Conservation (phyloP, 441 rosid genomes). For the Populus trichocarpa region DNA sequence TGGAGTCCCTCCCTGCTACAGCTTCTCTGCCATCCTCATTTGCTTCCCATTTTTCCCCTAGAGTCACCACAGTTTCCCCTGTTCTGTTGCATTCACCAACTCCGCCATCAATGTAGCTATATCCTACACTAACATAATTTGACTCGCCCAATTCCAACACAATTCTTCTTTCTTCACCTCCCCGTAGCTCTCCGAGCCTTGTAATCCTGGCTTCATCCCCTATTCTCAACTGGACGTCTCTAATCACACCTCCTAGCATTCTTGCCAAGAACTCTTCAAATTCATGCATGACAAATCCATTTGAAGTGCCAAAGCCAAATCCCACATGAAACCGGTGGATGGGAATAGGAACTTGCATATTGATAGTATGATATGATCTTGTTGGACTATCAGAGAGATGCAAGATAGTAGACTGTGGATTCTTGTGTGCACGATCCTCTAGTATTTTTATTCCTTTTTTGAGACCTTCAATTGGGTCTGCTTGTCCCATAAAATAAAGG, state of each 20-base stretch:
- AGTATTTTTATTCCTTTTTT: constrained; percentile 71
- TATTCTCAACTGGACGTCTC: constrained; percentile 63
- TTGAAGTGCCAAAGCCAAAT: constrained; percentile 61
- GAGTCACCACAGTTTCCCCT: constrained; percentile 51
- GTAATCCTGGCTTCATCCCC: constrained; percentile 53
- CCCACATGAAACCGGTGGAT: constrained; percentile 74
- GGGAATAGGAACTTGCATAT: constrained; percentile 44
- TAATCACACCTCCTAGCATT: constrained; percentile 51
- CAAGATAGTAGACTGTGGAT: constrained; percentile 54
- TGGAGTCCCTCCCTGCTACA: constrained; percentile 28
- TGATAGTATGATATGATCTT: constrained; percentile 44
- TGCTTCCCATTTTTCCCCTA: constrained; percentile 41
- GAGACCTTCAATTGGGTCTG: constrained; percentile 76
- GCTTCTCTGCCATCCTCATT: constrained; percentile 19
- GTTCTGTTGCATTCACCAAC: constrained; percentile 44
- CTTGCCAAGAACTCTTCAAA: constrained; percentile 65
- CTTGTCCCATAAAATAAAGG: constrained; percentile 71
- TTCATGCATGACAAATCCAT: constrained; percentile 73
- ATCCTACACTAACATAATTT: constrained; percentile 42
- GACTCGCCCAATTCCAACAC: constrained; percentile 48
- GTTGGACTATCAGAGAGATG: constrained; percentile 69
- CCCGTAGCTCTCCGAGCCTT: constrained; percentile 62
- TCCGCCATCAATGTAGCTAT: constrained; percentile 68
- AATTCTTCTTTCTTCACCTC: constrained; percentile 62
- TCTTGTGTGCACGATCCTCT: constrained; percentile 76